These are phyloP conservation scores for Peronosclerospora sorghi DNA, from an alignment of 352 stramenopile species.

Conservation along the genomic window DNA sequence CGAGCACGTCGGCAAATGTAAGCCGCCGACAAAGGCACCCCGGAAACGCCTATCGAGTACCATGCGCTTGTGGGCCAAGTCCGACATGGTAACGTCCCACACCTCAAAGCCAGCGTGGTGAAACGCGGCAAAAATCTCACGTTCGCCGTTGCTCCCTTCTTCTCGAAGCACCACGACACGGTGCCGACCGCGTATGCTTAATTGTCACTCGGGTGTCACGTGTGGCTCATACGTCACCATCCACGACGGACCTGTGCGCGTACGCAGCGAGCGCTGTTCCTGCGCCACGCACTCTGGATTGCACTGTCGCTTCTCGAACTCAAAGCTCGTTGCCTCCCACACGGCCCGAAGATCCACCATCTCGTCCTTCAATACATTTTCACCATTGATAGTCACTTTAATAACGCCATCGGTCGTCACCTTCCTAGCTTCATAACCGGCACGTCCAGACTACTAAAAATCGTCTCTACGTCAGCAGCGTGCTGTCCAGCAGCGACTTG, in stretches of 20 bases:
- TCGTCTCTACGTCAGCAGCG: conserved; percentile 64
- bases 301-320: conserved; percentile 95
- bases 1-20: conserved; percentile 98
- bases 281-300: conserved; percentile 92
- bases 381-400: conserved; percentile 83
- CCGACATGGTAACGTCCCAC: conserved; percentile 97
- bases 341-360: conserved; percentile 88
- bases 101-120: conserved; percentile 94
- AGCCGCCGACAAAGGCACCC: conserved; percentile 97
- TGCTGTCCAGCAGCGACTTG: conserved; percentile 78
- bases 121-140: conserved; percentile 98
- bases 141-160: conserved; percentile 98
- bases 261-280: conserved; percentile 88
- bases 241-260: conserved; percentile 76
- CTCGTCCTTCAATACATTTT: conserved; percentile 56
- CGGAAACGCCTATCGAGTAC: conserved; percentile 90
- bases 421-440: conserved; percentile 85
- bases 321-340: conserved; percentile 98
- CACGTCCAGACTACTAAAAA: conserved; percentile 80
- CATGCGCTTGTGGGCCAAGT: conserved; percentile 88
- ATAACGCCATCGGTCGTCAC: conserved; percentile 83
- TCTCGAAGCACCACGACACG: conserved; percentile 95
- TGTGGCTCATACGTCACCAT: conserved; percentile 83
- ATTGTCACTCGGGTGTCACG: conserved; percentile 69
- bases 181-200: conserved; percentile 79